phyloP scores from a whole-genome alignment of 1,284 basidiomycete species.

The Rhodotorula sp. region DNA sequence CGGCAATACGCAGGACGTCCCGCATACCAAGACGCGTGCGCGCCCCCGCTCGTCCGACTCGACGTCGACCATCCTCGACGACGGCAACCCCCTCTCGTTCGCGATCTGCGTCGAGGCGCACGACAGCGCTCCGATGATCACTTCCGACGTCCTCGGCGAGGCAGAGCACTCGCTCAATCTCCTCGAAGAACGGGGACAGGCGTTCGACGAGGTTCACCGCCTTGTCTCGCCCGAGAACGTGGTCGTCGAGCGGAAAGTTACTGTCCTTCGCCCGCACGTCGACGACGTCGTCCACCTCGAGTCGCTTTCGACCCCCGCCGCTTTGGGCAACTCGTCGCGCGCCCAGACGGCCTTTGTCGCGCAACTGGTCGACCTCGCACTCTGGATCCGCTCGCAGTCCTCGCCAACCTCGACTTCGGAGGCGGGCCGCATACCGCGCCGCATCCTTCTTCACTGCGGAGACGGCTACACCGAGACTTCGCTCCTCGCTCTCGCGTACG shows the following conservation, averaged over 20 bases:
- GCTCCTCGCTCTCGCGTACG: constrained; percentile 77
- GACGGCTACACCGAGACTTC: constrained; percentile 73
- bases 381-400: constrained; percentile 48
- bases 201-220: constrained; percentile 35
- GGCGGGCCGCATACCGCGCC: constrained; percentile 17
- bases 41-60: constrained; percentile 55
- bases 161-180: constrained; percentile 21
- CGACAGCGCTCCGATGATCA: constrained; percentile 65
- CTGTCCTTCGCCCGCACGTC: constrained; percentile 33
- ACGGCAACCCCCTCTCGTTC: constrained; percentile 66
- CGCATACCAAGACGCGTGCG: constrained; percentile 48
- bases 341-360: constrained; percentile 27
- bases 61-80: constrained; percentile 43
- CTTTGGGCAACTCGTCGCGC: constrained; percentile 14
- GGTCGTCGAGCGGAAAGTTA: constrained; percentile 16
- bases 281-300: constrained; percentile 47
- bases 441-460: constrained; percentile 46
- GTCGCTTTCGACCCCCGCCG: constrained; percentile 34
- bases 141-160: constrained; percentile 57
- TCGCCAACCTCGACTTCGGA: constrained; percentile 10
- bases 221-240: constrained; percentile 14
- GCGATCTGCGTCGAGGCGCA: constrained; percentile 84
- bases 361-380: constrained; percentile 44
- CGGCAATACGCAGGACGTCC: constrained; percentile 75
- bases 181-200: constrained; percentile 45